phyloP scores from a whole-genome alignment of 208 protist species.

The Trypanosoma avium region DNA sequence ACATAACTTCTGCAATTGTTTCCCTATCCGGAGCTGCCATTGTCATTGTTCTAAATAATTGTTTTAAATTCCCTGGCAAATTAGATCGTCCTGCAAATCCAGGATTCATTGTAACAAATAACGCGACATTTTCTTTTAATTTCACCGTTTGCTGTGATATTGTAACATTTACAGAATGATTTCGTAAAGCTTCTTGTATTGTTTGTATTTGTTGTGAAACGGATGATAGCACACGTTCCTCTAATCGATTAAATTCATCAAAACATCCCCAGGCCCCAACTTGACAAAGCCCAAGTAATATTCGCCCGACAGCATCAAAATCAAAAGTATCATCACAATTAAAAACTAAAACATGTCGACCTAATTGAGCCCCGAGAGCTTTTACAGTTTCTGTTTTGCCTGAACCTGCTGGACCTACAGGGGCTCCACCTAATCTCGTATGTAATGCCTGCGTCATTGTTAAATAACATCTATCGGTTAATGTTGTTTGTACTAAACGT shows the following conservation, averaged over 20 bases:
- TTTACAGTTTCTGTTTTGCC: slow-evolving; percentile 99
- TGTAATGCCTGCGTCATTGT: slow-evolving; percentile 98
- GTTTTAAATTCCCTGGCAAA: slow-evolving; percentile 99
- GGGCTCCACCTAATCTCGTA: slow-evolving; percentile 96
- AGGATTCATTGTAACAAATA: slow-evolving; percentile 99
- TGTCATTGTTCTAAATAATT: slow-evolving; percentile 98
- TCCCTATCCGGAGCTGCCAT: slow-evolving; percentile 99
- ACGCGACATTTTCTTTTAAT: slow-evolving; percentile 94
- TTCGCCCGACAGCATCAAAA: slow-evolving; percentile 97
- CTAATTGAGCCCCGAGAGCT: slow-evolving; percentile 97
- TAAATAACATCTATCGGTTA: slow-evolving; percentile 99
- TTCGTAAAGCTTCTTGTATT: slow-evolving; percentile 95
- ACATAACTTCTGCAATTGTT: slow-evolving; percentile 99
- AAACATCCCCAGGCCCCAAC: slow-evolving; percentile 99
- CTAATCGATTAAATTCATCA: slow-evolving; percentile 99
- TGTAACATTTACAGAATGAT: slow-evolving; percentile 67
- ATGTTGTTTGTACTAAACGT: slow-evolving; percentile 98
- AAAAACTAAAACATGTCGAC: slow-evolving; percentile 98
- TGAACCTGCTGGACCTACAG: slow-evolving; percentile 97
- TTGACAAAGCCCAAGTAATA: slow-evolving; percentile 99
- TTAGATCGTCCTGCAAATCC: slow-evolving; percentile 99
- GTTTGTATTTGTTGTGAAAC: slow-evolving; percentile 99
- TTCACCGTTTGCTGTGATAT: slow-evolving; percentile 89
- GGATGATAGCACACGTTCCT: slow-evolving; percentile 99
- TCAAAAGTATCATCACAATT: slow-evolving; percentile 99